phyloP scores from a whole-genome alignment of 2,329 filamentous ascomycete genomes.

The Fusarium drepaniforme region DNA sequence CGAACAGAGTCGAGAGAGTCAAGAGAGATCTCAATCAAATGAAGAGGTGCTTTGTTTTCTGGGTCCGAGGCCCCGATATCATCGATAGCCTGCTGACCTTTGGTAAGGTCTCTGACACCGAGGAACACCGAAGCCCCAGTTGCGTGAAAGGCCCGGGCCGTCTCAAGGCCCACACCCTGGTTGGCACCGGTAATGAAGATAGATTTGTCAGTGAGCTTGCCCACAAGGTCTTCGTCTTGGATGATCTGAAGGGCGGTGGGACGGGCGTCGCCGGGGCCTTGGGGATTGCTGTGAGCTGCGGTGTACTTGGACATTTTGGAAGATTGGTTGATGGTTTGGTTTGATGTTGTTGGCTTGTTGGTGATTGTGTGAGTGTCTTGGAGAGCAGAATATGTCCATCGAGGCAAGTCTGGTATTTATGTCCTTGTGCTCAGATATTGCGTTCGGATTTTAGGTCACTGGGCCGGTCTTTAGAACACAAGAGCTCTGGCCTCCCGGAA shows the following conservation, averaged over 20 bases:
- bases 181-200: constrained; percentile 27
- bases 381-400: not conserved
- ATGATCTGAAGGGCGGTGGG: constrained; percentile 29
- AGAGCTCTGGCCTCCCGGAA: not conserved
- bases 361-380: not conserved
- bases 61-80: not conserved
- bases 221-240: not conserved
- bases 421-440: not conserved
- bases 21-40: constrained; percentile 3
- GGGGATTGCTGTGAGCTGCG: not conserved
- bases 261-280: constrained; percentile 28
- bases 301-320: constrained; percentile 19
- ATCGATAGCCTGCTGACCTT: constrained; percentile 6
- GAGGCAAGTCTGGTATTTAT: not conserved
- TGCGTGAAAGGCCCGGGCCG: constrained; percentile 4
- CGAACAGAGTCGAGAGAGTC: constrained; percentile 14
- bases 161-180: constrained; percentile 17
- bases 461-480: not conserved
- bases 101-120: constrained; percentile 4
- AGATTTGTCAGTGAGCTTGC: not conserved
- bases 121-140: constrained; percentile 13
- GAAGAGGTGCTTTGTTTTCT: not conserved
- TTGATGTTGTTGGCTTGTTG: not conserved
- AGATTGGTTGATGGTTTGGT: not conserved
- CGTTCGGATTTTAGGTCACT: not conserved